Percentiles rank a stretch among this genome's conserved stretches.
Evolutionary conservation across 768 basidiomycete species (phyloP).

Genomic region (Rhodotorula paludigena): DNA sequence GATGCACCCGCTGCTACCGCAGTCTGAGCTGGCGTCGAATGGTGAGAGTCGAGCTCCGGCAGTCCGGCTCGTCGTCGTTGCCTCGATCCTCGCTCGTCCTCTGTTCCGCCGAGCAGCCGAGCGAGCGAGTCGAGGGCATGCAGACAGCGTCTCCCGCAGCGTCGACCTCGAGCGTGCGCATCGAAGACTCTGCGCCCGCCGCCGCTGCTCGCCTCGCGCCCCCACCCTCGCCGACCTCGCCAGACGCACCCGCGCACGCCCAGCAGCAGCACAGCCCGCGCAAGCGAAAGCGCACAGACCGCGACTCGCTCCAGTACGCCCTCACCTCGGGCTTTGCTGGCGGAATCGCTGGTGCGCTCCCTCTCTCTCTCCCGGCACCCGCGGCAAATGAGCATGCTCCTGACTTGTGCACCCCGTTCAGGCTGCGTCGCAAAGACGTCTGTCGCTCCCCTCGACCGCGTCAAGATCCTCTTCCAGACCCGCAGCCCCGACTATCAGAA

Average conservation of each 20-base stretch:
- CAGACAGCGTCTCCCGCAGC: neutral
- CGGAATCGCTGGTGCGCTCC: conserved; percentile 75
- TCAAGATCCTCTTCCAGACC: conserved; percentile 98
- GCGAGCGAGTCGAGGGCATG: neutral
- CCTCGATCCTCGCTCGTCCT: neutral
- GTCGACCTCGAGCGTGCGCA: conserved; percentile 3
- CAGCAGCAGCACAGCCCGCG: neutral
- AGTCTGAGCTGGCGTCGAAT: too few species aligned
- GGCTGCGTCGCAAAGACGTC: conserved; percentile 44
- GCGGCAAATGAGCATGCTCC: conserved; percentile 11
- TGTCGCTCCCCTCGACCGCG: conserved; percentile 86
- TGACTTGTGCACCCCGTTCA: neutral
- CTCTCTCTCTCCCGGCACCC: conserved; percentile 1
- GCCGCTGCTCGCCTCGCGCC: neutral
- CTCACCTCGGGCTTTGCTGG: conserved; percentile 84
- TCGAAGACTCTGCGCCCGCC: neutral
- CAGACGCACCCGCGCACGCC: neutral
- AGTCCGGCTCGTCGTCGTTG: neutral
- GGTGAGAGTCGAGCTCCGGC: too few species aligned
- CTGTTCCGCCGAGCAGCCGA: neutral
- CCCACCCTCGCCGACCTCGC: neutral
- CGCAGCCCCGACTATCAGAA: conserved; percentile 90
- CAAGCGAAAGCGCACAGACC: neutral
- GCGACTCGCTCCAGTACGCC: conserved; percentile 54
- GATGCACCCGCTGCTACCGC: too few species aligned